phyloP scores from a whole-genome alignment of 345 rosid genomes.

The Melastoma malabathricum region DNA sequence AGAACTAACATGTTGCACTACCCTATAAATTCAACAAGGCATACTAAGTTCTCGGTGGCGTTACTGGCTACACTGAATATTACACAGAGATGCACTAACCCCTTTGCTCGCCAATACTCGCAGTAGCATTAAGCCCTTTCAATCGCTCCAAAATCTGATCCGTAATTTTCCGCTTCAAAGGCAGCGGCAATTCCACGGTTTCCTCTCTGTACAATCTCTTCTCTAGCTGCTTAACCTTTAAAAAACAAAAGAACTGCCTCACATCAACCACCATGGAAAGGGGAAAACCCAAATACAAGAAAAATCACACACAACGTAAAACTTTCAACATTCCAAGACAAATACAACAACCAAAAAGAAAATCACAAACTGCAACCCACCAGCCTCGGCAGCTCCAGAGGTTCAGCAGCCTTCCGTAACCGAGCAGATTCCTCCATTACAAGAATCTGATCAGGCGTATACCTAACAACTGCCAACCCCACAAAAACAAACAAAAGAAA shows the following conservation, averaged over 20 bases:
- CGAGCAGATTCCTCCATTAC: slow-evolving; percentile 79
- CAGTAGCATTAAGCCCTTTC: slow-evolving; percentile 29
- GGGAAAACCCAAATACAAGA: not conserved
- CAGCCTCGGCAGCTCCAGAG: slow-evolving; percentile 45
- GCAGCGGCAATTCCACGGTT: slow-evolving; percentile 31
- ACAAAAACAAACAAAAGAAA: not conserved
- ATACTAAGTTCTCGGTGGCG: not conserved
- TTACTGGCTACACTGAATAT: not conserved
- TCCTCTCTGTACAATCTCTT: slow-evolving; percentile 26
- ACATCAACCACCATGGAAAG: not conserved
- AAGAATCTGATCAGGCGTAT: slow-evolving; percentile 71
- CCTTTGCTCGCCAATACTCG: slow-evolving; percentile 35
- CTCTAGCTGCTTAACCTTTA: slow-evolving; percentile 52
- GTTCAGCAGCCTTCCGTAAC: slow-evolving; percentile 68
- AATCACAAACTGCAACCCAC: slow-evolving; percentile 17
- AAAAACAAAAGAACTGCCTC: not conserved
- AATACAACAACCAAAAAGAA: not conserved
- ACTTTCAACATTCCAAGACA: not conserved
- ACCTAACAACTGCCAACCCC: slow-evolving; percentile 38
- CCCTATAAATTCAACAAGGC: not conserved
- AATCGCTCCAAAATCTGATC: slow-evolving; percentile 59
- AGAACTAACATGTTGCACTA: no score
- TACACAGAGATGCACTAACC: slow-evolving; percentile 30
- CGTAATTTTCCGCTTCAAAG: slow-evolving; percentile 40
- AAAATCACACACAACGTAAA: not conserved